Percentiles rank a stretch among this genome's conserved stretches.
These are phyloP conservation scores for Daldinia eschscholtzii DNA, from an alignment of 2,329 filamentous ascomycete species.

Conservation along the genomic window DNA sequence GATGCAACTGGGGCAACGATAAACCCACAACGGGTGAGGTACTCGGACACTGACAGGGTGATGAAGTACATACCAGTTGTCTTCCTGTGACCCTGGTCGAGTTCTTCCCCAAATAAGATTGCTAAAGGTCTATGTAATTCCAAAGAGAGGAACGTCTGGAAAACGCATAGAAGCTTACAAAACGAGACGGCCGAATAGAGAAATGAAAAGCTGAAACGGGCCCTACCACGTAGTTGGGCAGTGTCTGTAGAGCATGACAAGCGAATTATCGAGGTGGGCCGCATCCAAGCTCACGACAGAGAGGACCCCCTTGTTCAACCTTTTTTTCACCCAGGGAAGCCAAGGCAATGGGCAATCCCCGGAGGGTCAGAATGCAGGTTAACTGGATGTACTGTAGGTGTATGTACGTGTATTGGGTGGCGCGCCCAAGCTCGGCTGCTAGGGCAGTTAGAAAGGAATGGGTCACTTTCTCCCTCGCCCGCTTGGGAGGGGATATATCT, in stretches of 20 bases:
- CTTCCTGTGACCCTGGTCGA: constrained; percentile 50
- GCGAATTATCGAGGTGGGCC: constrained; percentile 53
- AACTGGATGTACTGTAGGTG: constrained; percentile 42
- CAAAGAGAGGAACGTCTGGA: constrained; percentile 54
- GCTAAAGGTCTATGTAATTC: constrained; percentile 45
- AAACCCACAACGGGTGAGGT: constrained; percentile 51
- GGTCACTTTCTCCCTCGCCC: constrained; percentile 51
- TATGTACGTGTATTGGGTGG: constrained; percentile 36
- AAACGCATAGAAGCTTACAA: constrained; percentile 58
- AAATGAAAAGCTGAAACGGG: constrained; percentile 60
- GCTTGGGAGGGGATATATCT: constrained; percentile 54
- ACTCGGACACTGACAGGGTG: constrained; percentile 54
- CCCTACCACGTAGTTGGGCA: constrained; percentile 59
- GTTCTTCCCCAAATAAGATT: constrained; percentile 47
- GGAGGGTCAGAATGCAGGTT: constrained; percentile 49
- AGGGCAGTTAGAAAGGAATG: constrained; percentile 50
- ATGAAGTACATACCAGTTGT: constrained; percentile 54
- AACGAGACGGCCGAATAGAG: constrained; percentile 56
- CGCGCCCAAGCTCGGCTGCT: constrained; percentile 48
- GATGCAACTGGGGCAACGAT: constrained; percentile 58
- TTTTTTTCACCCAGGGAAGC: constrained; percentile 47
- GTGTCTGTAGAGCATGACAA: constrained; percentile 55
- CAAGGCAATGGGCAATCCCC: constrained; percentile 47
- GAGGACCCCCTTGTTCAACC: constrained; percentile 50
- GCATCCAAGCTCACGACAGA: constrained; percentile 49